Base-by-base conservation (phyloP, 805 yeast species). In the Nakazawaea sp. region DNA sequence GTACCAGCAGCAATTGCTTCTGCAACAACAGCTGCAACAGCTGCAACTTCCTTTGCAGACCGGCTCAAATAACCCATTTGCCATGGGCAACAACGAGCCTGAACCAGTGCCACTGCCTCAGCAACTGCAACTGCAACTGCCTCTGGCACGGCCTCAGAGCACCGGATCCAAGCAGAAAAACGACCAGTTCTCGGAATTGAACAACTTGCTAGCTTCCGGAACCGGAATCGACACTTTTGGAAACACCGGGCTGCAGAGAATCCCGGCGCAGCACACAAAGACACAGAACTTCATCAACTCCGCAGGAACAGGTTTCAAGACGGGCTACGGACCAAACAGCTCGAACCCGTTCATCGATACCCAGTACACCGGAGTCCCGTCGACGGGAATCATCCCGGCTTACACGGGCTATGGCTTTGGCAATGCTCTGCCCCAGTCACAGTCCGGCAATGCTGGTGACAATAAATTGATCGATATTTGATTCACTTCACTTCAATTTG, bases 351-450 rank as follows among this genome's bases (percentile, higher is more conserved):
- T 78, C 51, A 58, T 75, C 41, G 75, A 70, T 38, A 70, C 76
- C 21, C 94, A 87, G 53, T 83, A 77, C 53, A 79, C 86, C 1
- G 88, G 88, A 23, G 70, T 80, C 23, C 78, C 84, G 21, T 66
- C 78, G 24, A 67, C 84, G 11, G 57, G 52, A 19, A 71, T 87
- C 42, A 76, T 81, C 34, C 89, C 95, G 5, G 78, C 92, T 3
- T 80, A 83, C 52, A 89, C 97, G 2, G 97, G 97, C 2, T 88
- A 78, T 53, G 97, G 97, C 1, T 89, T 89, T 59, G 97, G 97
- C 33, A 89, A 88, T 48, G 86, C 79, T 44, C 60, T 58, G 21
- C 58, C 53, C 18, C 52, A 53, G 36, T 48, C 21, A 34, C 33
- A 18, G 26, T 29, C 18, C 15, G 21, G 15, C 15, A 20, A 17